Conservation (phyloP, 1,284 basidiomycete species). For the Cutaneotrichosporon cyanovorans region DNA sequence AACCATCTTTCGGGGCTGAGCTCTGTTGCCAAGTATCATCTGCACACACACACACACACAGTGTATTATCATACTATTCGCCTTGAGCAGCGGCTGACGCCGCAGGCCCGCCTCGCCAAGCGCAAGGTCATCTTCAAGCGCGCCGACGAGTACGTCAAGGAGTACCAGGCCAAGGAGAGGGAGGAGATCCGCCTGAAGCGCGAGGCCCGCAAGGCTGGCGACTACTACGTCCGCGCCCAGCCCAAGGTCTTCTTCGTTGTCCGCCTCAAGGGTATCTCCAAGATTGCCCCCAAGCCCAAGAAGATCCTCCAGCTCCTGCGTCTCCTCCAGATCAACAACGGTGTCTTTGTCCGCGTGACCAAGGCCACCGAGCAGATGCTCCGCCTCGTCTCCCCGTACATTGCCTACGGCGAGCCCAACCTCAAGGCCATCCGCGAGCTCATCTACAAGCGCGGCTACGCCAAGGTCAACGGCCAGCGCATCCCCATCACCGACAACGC, state of each 20-base stretch:
- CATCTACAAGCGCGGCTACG: conserved; percentile 99
- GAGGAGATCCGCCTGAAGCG: conserved; percentile 96
- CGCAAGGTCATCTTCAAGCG: conserved; percentile 99
- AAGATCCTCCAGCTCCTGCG: conserved; percentile 98
- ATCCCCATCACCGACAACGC: conserved; percentile 91
- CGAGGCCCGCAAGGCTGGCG: conserved; percentile 81
- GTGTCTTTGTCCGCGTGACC: conserved; percentile 96
- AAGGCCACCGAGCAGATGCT: conserved; percentile 97
- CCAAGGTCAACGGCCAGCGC: conserved; percentile 96
- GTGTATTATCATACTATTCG: too few species aligned
- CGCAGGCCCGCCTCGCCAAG: conserved; percentile 77
- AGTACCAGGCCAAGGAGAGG: conserved; percentile 85
- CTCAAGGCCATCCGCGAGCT: conserved; percentile 94
- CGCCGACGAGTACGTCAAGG: conserved; percentile 96
- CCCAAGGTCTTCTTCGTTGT: conserved; percentile 98
- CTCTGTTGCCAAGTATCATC: too few species aligned
- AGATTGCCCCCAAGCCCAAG: conserved; percentile 97
- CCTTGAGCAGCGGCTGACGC: conserved; percentile 3
- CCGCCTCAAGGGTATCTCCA: conserved; percentile 98
- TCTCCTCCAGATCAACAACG: conserved; percentile 99
- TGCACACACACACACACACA: too few species aligned
- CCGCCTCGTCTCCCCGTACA: conserved; percentile 91
- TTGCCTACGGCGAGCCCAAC: conserved; percentile 90
- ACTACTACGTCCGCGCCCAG: conserved; percentile 96
- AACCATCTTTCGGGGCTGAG: conserved; percentile 99